Conservation (phyloP, 495 filamentous ascomycete genomes). For the Jackrogersella minutella region DNA sequence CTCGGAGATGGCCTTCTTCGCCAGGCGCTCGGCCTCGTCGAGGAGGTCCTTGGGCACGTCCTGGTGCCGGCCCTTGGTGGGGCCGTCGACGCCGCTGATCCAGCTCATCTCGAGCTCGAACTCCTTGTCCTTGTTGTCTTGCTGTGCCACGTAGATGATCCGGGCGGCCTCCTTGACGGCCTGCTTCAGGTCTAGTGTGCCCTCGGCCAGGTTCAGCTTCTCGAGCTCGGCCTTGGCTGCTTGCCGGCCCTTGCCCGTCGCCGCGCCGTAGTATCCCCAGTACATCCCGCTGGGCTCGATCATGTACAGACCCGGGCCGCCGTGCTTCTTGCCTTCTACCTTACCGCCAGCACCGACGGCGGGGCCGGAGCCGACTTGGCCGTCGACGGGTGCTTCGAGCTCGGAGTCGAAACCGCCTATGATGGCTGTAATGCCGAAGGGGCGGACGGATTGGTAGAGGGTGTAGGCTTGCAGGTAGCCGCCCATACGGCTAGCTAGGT, state of each 20-base stretch:
- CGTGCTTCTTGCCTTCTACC: conserved; percentile 73
- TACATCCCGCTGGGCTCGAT: conserved; percentile 96
- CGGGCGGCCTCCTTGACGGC: conserved; percentile 95
- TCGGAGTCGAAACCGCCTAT: conserved; percentile 92
- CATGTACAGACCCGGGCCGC: conserved; percentile 96
- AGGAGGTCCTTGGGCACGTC: conserved; percentile 88
- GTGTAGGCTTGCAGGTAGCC: conserved; percentile 97
- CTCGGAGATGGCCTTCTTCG: conserved; percentile 80
- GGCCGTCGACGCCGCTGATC: conserved; percentile 82
- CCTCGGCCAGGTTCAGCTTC: conserved; percentile 88
- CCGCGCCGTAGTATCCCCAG: conserved; percentile 98
- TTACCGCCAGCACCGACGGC: conserved; percentile 81
- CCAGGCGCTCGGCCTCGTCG: conserved; percentile 88
- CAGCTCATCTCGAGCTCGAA: conserved; percentile 99
- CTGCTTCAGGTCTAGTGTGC: conserved; percentile 77
- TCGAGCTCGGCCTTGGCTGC: conserved; percentile 96
- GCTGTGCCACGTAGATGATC: conserved; percentile 96
- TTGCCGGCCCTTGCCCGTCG: conserved; percentile 95
- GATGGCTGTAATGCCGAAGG: conserved; percentile 95
- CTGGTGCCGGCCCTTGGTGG: conserved; percentile 89
- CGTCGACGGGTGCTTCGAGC: conserved; percentile 79
- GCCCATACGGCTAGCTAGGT: conserved; percentile 89
- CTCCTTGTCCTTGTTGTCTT: conserved; percentile 97
- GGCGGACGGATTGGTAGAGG: conserved; percentile 92
- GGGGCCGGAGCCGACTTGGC: conserved; percentile 83